Percentiles rank a stretch among this genome's conserved stretches.
phyloP scores from a whole-genome alignment of 73 alveolate genomes.

The Tetrahymena thermophila region DNA sequence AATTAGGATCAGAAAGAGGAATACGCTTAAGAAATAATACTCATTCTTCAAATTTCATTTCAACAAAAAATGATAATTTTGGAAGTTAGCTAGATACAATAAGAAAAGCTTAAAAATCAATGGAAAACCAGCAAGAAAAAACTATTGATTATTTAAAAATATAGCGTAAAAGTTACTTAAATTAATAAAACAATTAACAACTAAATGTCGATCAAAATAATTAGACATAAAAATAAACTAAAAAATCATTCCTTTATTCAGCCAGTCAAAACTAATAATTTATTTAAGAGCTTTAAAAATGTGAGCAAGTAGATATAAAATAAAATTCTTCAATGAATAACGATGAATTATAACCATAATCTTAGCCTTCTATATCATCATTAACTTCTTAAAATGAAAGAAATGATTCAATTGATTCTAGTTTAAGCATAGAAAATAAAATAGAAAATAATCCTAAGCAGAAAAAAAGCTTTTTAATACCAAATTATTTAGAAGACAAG shows the following conservation, averaged over 20 bases:
- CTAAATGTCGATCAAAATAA: neutral
- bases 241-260: neutral
- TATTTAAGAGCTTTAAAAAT: neutral
- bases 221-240: no score
- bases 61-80: neutral
- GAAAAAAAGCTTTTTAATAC: no score
- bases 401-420: neutral
- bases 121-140: neutral
- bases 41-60: neutral
- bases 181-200: no score
- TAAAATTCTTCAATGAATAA: no score
- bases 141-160: neutral
- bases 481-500: neutral
- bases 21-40: neutral
- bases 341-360: neutral
- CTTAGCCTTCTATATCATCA: neutral
- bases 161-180: neutral
- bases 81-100: neutral
- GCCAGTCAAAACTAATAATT: neutral
- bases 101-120: neutral
- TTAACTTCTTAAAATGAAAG: neutral
- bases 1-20: neutral
- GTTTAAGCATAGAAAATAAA: neutral
- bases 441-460: neutral
- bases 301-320: neutral